These are phyloP conservation scores for Aristolochia contorta DNA, from an alignment of 164 flowering plant species.

Conservation along the genomic window DNA sequence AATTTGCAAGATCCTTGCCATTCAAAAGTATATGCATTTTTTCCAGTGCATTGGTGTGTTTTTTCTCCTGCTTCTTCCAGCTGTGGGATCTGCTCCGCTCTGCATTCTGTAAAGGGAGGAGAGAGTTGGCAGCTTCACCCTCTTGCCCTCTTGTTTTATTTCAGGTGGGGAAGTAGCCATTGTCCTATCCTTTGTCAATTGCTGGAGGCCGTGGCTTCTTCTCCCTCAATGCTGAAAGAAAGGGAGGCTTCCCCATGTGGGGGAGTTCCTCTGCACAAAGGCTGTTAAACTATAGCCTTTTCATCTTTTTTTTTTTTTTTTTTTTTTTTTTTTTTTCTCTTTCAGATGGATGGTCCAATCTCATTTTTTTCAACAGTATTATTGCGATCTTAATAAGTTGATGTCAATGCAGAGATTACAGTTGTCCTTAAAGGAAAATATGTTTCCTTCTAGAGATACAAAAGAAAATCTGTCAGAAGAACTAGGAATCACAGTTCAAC, in stretches of 20 bases:
- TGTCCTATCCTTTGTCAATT: no score
- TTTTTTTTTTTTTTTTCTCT: not conserved
- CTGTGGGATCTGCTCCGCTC: no score
- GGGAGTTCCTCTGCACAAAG: no score
- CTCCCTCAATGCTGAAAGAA: no score
- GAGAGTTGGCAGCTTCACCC: no score
- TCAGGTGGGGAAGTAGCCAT: no score
- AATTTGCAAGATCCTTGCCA: not conserved
- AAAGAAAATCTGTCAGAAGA: slow-evolving; percentile 54
- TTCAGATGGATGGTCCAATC: not conserved
- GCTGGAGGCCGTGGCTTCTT: no score
- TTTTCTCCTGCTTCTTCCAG: not conserved
- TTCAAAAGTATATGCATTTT: not conserved
- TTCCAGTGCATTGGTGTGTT: not conserved
- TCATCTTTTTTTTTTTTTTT: not conserved
- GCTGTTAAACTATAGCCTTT: not conserved
- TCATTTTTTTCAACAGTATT: not conserved
- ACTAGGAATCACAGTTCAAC: slow-evolving; percentile 40
- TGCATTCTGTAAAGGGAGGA: no score
- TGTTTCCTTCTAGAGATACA: slow-evolving; percentile 48
- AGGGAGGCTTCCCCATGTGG: no score
- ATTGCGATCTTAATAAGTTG: not conserved
- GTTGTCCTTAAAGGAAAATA: slow-evolving; percentile 45
- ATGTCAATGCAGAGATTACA: slow-evolving; percentile 47
- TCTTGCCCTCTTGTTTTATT: no score